phyloP scores from a whole-genome alignment of 2,329 filamentous ascomycete genomes.

The Pseudocercospora fijiensis region DNA sequence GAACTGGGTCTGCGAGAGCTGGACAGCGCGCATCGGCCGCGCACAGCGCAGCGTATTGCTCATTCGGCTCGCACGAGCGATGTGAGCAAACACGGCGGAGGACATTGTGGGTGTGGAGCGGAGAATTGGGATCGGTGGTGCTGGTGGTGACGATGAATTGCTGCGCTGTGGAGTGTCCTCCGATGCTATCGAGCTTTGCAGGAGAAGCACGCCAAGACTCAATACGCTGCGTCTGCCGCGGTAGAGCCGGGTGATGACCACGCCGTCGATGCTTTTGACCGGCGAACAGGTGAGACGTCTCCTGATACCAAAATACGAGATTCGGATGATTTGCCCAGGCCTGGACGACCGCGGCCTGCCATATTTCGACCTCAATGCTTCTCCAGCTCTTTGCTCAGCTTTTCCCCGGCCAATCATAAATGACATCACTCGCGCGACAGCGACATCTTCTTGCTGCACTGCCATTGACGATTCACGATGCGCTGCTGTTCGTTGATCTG shows the following conservation, averaged over 20 bases:
- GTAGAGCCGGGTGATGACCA: neutral
- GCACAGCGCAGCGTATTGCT: slow-evolving; percentile 26
- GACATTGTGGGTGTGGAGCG: slow-evolving; percentile 30
- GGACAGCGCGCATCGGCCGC: slow-evolving; percentile 28
- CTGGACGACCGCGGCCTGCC: neutral
- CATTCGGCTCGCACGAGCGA: slow-evolving; percentile 29
- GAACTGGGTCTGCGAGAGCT: slow-evolving; percentile 26
- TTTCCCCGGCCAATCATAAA: neutral
- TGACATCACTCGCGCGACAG: neutral
- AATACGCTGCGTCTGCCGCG: neutral
- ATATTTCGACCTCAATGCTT: neutral
- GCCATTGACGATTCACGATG: no score
- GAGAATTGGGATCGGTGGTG: slow-evolving; percentile 21
- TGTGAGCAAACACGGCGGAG: slow-evolving; percentile 32
- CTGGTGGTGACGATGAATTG: slow-evolving; percentile 15
- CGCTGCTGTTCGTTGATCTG: no score
- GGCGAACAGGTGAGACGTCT: neutral
- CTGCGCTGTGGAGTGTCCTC: neutral
- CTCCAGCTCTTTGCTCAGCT: neutral
- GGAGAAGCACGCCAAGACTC: neutral
- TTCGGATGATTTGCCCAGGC: neutral
- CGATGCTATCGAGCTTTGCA: slow-evolving; percentile 1
- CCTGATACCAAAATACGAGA: neutral
- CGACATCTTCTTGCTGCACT: no score
- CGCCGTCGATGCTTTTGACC: neutral